phyloP scores from a whole-genome alignment of 805 yeast species.

The Kuraishia floccosa region DNA sequence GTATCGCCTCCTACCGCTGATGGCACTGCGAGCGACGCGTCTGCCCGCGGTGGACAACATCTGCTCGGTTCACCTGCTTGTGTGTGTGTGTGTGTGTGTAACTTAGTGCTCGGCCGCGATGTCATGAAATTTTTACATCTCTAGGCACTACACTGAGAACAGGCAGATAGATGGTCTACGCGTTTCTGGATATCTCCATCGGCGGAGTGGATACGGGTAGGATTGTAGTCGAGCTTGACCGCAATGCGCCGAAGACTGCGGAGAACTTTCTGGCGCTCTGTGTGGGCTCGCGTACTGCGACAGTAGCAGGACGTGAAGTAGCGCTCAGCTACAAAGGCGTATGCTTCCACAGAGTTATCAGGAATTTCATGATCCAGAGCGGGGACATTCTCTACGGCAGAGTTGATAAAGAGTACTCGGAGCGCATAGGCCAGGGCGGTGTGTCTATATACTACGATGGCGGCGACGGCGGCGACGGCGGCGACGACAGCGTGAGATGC shows the following conservation, averaged over 20 bases:
- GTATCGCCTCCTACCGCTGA: not conserved
- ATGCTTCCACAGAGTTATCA: conserved; percentile 50
- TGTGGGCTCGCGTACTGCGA: no score
- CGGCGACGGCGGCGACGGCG: not conserved
- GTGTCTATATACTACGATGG: not conserved
- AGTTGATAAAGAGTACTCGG: conserved; percentile 7
- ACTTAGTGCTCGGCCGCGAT: no score
- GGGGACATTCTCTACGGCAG: conserved; percentile 42
- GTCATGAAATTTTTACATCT: no score
- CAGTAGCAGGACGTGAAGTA: no score
- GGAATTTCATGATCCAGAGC: conserved; percentile 61
- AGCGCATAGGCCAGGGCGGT: conserved; percentile 18
- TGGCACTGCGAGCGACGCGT: no score
- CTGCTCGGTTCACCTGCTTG: no score
- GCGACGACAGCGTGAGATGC: conserved; percentile 35
- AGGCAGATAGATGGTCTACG: no score
- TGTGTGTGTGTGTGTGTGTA: no score
- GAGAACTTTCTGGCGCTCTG: conserved; percentile 40
- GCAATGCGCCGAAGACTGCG: conserved; percentile 45
- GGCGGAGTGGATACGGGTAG: conserved; percentile 36
- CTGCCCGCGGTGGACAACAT: no score
- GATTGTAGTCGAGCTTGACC: conserved; percentile 42
- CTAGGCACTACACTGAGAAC: no score
- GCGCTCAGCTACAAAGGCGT: conserved; percentile 25
- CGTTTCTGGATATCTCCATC: conserved; percentile 42